Evolutionary conservation across 163 green algal genomes (phyloP), one percentile per base, ranked within the genome.

Genomic region (Scenedesmus sp.): DNA sequence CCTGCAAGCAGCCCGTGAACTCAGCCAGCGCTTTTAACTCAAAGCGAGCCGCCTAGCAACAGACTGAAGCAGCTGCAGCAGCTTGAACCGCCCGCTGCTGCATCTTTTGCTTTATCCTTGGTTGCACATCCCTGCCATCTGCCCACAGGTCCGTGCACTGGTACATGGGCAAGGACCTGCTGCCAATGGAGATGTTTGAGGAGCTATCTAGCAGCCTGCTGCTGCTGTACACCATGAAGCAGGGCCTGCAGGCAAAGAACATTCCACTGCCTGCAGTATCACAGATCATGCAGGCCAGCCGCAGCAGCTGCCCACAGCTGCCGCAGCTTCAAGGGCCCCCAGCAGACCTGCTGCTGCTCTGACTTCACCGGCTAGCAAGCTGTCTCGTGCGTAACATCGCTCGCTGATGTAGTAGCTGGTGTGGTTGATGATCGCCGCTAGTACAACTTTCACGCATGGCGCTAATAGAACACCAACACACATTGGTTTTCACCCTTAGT

Each of bases 151-250:
- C 70, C 5, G 70, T 52, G 20, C 70, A 79, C 23, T 79, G 70
- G 70, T 79, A 79, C 70, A 79, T 79, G 70, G 70, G 70, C 70
- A 79, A 52, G 20, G 70, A 79, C 23, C 23, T 79, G 70, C 70
- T 79, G 70, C 70, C 70, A 52, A 23, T 52, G 23, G 70, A 4
- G 23, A 13, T 15, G 23, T 79, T 79, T 79, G 70, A 79, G 4
- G 70, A 79, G 70, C 20, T 79, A n/a, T 23, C 23, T 23, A 15
- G 23, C 23, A 79, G 70, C 70, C 52, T 79, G 70, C 20, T 79
- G 20, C 70, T 79, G 70, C 70, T 79, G 2, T 79, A 23, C 23
- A 52, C 70, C 5, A 52, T 79, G 70, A 79, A 79, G 70, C 70
- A 79, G 70, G 70, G 23, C 3, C 70, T 79, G 70, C 23, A 16